phyloP scores from a whole-genome alignment of 1,139 yeast genomes.

The Lodderomyces metapsilosis region DNA sequence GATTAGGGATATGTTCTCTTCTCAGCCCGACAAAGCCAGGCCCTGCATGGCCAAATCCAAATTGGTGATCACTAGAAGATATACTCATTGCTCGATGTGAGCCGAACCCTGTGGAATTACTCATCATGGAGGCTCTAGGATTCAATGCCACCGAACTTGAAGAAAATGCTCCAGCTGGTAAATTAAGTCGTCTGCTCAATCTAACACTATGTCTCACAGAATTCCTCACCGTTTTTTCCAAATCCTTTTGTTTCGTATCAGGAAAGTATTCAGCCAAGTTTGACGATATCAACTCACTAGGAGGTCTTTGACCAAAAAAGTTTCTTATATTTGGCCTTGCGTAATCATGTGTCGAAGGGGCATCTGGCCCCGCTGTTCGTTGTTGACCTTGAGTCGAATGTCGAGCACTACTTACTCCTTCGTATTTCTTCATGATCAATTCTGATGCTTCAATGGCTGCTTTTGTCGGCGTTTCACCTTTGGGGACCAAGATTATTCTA shows the following conservation, averaged over 20 bases:
- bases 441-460: conserved; percentile 65
- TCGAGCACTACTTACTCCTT: conserved; percentile 5
- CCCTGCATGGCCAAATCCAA: neutral
- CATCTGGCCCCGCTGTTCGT: conserved; percentile 15
- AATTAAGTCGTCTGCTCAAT: conserved; percentile 42
- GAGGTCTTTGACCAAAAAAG: conserved; percentile 88
- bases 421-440: conserved; percentile 36
- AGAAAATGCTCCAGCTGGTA: conserved; percentile 24
- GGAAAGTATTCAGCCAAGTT: conserved; percentile 93
- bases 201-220: conserved; percentile 77
- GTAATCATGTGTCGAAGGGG: conserved; percentile 17
- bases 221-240: conserved; percentile 79
- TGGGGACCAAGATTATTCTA: conserved; percentile 68
- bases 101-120: conserved; percentile 21
- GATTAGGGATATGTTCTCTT: conserved; percentile 22
- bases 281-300: conserved; percentile 86
- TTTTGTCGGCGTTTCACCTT: conserved; percentile 60
- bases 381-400: neutral
- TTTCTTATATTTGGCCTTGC: conserved; percentile 39
- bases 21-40: conserved; percentile 3
- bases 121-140: conserved; percentile 21
- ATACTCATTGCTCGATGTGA: conserved; percentile 23
- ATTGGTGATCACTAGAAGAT: conserved; percentile 22
- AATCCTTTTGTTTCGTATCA: conserved; percentile 66
- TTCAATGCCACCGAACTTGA: conserved; percentile 14